Evolutionary conservation across 2,329 filamentous ascomycete genomes (phyloP).

Genomic region (Alternaria angustiovoidea): DNA sequence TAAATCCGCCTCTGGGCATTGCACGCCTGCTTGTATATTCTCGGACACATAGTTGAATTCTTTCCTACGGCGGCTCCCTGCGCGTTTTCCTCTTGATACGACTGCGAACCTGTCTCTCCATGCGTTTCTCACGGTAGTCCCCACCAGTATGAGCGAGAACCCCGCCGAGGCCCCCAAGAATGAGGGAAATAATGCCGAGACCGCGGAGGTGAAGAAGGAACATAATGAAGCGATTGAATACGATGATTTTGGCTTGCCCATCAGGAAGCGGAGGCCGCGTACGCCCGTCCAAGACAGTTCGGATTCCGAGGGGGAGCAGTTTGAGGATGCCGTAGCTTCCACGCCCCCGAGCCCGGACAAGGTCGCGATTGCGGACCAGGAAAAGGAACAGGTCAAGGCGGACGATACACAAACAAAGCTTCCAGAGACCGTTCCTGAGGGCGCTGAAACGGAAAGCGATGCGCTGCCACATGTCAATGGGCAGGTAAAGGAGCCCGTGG

Average conservation of each 20-base stretch:
- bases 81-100: conserved; percentile 2
- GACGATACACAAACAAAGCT: conserved; percentile 11
- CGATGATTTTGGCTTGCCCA: conserved; percentile 76
- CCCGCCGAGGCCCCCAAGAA: conserved; percentile 39
- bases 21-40: conserved; percentile 18
- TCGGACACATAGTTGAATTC: conserved; percentile 3
- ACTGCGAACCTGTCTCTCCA: conserved; percentile 15
- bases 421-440: conserved; percentile 12
- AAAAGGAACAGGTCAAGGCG: conserved; percentile 21
- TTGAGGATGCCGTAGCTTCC: conserved; percentile 39
- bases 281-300: conserved; percentile 38
- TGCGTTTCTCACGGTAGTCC: conserved; percentile 25
- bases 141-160: conserved; percentile 38
- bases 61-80: not conserved
- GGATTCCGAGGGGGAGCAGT: conserved; percentile 37
- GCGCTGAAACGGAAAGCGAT: conserved; percentile 17
- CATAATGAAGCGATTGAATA: conserved; percentile 55
- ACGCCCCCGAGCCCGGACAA: conserved; percentile 36
- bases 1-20: conserved; percentile 20
- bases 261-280: conserved; percentile 57
- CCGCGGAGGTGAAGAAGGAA: conserved; percentile 17
- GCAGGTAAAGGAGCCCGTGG: conserved; percentile 18
- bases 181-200: conserved; percentile 30
- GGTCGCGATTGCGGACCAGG: conserved; percentile 33
- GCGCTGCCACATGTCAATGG: conserved; percentile 24